A percentile compares a stretch with the other conserved stretches of the same genome.
These are phyloP conservation scores for Candida tropicalis DNA, from an alignment of 1,139 yeast species.

Conservation along the genomic window DNA sequence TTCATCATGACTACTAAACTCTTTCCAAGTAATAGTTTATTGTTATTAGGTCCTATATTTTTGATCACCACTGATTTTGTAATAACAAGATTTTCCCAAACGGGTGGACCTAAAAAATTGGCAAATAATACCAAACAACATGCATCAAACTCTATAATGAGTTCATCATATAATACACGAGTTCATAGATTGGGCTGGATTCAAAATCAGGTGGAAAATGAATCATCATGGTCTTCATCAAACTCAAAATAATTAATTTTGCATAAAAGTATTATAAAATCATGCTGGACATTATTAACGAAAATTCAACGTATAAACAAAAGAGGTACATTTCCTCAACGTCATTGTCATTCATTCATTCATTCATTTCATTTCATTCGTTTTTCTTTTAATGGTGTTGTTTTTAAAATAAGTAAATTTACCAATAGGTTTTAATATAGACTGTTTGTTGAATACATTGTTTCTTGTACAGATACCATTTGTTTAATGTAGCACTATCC, in stretches of 20 bases:
- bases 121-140: slow-evolving; percentile 11
- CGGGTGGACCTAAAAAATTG: slow-evolving; percentile 16
- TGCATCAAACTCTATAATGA: slow-evolving; percentile 9
- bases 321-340: not conserved
- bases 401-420: too few relatives aligned
- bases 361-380: not conserved
- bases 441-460: too few relatives aligned
- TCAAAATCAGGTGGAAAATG: slow-evolving; percentile 6
- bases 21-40: slow-evolving; percentile 21
- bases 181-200: slow-evolving; percentile 8
- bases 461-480: too few relatives aligned
- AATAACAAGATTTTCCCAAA: slow-evolving; percentile 22
- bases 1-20: slow-evolving; percentile 18
- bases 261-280: not conserved
- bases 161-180: slow-evolving; percentile 7
- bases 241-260: not conserved
- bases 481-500: too few relatives aligned
- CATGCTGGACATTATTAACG: slow-evolving; percentile 1
- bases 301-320: not conserved
- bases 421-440: too few relatives aligned
- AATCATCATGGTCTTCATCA: not conserved
- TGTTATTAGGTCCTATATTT: slow-evolving; percentile 27
- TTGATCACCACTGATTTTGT: slow-evolving; percentile 27
- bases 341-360: not conserved
- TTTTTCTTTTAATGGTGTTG: too few relatives aligned